A percentile compares a stretch with the other conserved stretches of the same genome.
These are phyloP conservation scores for Tulasnella sp. DNA, from an alignment of 768 basidiomycete species.

Conservation along the genomic window DNA sequence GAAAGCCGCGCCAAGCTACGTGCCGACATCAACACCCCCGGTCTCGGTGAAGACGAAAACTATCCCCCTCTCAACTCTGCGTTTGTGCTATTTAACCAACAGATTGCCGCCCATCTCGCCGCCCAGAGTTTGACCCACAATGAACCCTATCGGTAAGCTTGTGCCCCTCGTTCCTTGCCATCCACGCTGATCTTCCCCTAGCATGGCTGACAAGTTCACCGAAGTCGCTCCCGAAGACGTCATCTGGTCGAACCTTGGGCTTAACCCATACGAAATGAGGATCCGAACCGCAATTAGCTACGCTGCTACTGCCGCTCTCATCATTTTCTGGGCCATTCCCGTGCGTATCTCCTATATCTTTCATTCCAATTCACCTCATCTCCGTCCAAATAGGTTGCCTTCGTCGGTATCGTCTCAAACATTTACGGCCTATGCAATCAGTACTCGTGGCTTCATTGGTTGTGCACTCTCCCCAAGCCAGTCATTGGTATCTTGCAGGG, in stretches of 20 bases:
- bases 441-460: constrained; percentile 68
- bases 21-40: constrained; percentile 17
- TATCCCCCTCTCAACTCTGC: constrained; percentile 44
- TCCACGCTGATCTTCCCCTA: constrained; percentile 23
- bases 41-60: constrained; percentile 11
- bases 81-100: constrained; percentile 84
- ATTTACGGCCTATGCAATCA: constrained; percentile 52
- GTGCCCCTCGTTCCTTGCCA: neutral
- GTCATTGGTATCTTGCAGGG: constrained; percentile 79
- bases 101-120: constrained; percentile 87
- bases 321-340: constrained; percentile 82
- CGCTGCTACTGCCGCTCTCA: constrained; percentile 61
- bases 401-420: constrained; percentile 81
- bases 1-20: constrained; percentile 31
- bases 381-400: constrained; percentile 37
- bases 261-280: constrained; percentile 82
- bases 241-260: constrained; percentile 70
- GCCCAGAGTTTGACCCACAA: constrained; percentile 64
- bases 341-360: constrained; percentile 27
- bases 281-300: constrained; percentile 56
- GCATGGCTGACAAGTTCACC: constrained; percentile 60
- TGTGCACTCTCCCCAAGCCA: constrained; percentile 52
- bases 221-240: constrained; percentile 84
- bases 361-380: neutral
- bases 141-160: constrained; percentile 45